phyloP scores from a whole-genome alignment of 345 rosid genomes.

The Ailanthus altissimus region DNA sequence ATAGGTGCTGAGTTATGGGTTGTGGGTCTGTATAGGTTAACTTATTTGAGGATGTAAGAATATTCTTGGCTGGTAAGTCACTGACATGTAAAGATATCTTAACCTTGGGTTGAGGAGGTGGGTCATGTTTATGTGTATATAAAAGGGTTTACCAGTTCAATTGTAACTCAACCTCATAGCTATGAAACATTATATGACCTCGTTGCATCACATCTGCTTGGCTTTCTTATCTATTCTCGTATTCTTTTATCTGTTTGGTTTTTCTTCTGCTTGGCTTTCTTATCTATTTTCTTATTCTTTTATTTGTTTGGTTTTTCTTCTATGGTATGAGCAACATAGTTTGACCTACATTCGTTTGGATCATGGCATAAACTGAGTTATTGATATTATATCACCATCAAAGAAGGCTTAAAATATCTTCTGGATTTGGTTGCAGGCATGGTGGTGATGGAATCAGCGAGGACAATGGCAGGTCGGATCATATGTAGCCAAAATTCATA shows the following conservation, averaged over 20 bases:
- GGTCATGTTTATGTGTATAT: background rate
- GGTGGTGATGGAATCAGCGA: constrained; percentile 72
- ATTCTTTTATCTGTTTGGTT: background rate
- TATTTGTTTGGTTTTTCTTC: background rate
- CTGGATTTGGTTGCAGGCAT: constrained; percentile 55
- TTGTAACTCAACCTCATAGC: background rate
- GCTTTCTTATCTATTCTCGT: too few species aligned
- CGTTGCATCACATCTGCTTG: background rate
- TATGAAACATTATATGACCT: too few species aligned
- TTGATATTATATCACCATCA: background rate
- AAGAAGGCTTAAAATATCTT: background rate
- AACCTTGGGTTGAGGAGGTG: background rate
- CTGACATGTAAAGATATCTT: background rate
- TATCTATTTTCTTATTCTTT: background rate
- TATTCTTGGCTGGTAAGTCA: background rate
- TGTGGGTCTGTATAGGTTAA: background rate
- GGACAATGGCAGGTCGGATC: constrained; percentile 57
- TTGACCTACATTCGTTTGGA: background rate
- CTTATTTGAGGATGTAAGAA: background rate
- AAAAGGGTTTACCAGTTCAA: background rate
- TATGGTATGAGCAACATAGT: background rate
- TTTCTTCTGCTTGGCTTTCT: background rate
- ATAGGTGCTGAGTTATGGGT: background rate
- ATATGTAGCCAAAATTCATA: constrained; percentile 36
- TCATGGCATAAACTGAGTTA: background rate